These are phyloP conservation scores for Coemansia sp. DNA, from an alignment of 192 early-diverging fungal genomes.

Conservation along the genomic window DNA sequence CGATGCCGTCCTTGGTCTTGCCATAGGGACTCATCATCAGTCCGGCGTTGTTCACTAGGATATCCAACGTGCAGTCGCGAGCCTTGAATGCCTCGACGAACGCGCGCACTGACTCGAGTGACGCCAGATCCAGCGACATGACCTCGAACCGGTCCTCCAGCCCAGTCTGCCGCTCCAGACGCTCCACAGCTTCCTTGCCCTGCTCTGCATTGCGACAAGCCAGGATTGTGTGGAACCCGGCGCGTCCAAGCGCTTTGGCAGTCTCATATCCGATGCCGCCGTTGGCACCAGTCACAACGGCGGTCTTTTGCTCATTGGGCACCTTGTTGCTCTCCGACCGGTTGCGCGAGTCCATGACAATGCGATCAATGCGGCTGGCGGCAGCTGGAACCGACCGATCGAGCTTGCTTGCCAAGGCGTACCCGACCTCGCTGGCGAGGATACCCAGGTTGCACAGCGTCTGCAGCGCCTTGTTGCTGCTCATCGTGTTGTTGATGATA, in stretches of 20 bases:
- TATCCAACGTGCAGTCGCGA: constrained; percentile 22
- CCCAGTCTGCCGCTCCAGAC: constrained; percentile 41
- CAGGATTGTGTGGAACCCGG: constrained; percentile 58
- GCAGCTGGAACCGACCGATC: constrained; percentile 24
- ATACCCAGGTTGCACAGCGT: constrained; percentile 6
- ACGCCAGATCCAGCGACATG: constrained; percentile 58
- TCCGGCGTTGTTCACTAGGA: constrained; percentile 57
- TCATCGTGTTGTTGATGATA: constrained; percentile 2
- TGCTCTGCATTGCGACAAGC: constrained; percentile 34
- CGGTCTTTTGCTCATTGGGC: constrained; percentile 31
- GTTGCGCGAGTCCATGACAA: constrained; percentile 18
- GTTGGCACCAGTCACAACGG: constrained; percentile 62
- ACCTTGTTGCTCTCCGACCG: background rate
- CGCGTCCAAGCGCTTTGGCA: constrained; percentile 60
- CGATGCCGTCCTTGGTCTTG: constrained; percentile 64
- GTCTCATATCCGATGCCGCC: constrained; percentile 64
- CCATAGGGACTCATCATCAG: constrained; percentile 64
- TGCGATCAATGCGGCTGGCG: constrained; percentile 37
- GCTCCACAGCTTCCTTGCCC: constrained; percentile 38
- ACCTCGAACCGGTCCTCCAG: constrained; percentile 35
- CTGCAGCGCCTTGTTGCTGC: background rate
- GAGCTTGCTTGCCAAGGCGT: constrained; percentile 30
- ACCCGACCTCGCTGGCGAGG: constrained; percentile 29
- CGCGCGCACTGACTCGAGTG: constrained; percentile 37
- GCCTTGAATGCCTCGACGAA: constrained; percentile 48